Percentiles rank a stretch among this genome's conserved stretches.
Conservation (phyloP, 345 rosid genomes). For the Brassica cretica region DNA sequence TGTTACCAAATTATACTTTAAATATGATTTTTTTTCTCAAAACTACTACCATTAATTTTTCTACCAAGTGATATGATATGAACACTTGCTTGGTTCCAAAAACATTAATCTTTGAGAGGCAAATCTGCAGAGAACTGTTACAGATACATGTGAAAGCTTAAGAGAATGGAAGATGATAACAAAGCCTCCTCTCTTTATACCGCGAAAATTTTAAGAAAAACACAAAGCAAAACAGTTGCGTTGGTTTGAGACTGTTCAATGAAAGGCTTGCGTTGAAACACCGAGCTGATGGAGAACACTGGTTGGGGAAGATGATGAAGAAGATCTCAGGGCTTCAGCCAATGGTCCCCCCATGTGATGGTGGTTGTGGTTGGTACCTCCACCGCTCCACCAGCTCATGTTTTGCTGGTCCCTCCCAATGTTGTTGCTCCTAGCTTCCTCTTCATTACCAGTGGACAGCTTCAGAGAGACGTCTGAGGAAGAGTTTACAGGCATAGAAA, state of each 20-base stretch:
- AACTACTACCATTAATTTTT: slow-evolving; percentile 7
- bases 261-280: slow-evolving; percentile 41
- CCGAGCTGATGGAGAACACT: slow-evolving; percentile 71
- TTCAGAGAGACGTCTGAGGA: slow-evolving; percentile 87
- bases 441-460: slow-evolving; percentile 65
- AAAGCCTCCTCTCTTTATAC: not conserved
- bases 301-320: slow-evolving; percentile 66
- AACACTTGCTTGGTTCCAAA: not conserved
- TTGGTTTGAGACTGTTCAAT: slow-evolving; percentile 30
- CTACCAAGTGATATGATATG: slow-evolving; percentile 9
- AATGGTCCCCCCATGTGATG: slow-evolving; percentile 82
- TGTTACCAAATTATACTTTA: not conserved
- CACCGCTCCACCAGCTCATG: slow-evolving; percentile 60
- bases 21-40: not conserved
- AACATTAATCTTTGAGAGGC: not conserved
- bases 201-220: not conserved
- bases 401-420: slow-evolving; percentile 51
- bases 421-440: slow-evolving; percentile 37
- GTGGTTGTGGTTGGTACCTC: slow-evolving; percentile 50
- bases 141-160: slow-evolving; percentile 5
- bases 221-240: slow-evolving; percentile 22
- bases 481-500: slow-evolving; percentile 67
- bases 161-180: slow-evolving; percentile 16
- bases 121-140: slow-evolving; percentile 10
- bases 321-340: slow-evolving; percentile 79